Conservation (phyloP, 2,329 filamentous ascomycete species). For the Exophiala xenobiotica region DNA sequence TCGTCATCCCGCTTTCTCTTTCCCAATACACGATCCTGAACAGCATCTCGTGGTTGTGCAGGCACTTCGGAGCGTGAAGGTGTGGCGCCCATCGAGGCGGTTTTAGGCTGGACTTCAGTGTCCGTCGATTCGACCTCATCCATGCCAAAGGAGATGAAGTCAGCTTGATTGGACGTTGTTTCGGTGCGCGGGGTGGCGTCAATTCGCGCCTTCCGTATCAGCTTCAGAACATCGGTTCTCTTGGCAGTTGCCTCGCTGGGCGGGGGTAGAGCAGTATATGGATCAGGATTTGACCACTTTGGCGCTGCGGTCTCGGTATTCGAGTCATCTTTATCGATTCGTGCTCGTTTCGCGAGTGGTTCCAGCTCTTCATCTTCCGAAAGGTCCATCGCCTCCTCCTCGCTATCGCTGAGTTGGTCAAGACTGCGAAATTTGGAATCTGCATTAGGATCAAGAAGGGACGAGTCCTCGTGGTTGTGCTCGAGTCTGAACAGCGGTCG, state of each 20-base stretch:
- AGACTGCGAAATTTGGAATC: conserved; percentile 31
- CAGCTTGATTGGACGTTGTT: conserved; percentile 37
- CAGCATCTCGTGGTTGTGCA: conserved; percentile 36
- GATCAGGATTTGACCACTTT: conserved; percentile 95
- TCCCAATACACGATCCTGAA: conserved; percentile 52
- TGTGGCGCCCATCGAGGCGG: conserved; percentile 12
- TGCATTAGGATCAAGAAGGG: conserved; percentile 8
- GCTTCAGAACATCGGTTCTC: conserved; percentile 81
- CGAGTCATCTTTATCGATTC: conserved; percentile 31
- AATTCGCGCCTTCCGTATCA: conserved; percentile 86
- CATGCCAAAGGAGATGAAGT: conserved; percentile 85
- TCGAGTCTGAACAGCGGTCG: conserved; percentile 22
- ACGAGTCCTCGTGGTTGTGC: conserved; percentile 16
- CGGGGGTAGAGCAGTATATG: conserved; percentile 83
- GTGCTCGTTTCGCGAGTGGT: conserved; percentile 38
- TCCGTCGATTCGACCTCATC: conserved; percentile 40
- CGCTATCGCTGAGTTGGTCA: conserved; percentile 45
- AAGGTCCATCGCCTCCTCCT: conserved; percentile 47
- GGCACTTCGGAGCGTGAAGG: conserved; percentile 41
- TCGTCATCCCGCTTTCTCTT: conserved; percentile 71
- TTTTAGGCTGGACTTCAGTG: neutral
- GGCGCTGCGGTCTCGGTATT: conserved; percentile 46
- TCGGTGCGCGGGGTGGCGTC: conserved; percentile 60
- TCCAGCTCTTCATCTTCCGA: conserved; percentile 38
- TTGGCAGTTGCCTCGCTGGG: conserved; percentile 70